Evolutionary conservation across 2,329 filamentous ascomycete species (phyloP), one percentile per base, ranked within the genome.

Genomic region (Penicillium decumbens): DNA sequence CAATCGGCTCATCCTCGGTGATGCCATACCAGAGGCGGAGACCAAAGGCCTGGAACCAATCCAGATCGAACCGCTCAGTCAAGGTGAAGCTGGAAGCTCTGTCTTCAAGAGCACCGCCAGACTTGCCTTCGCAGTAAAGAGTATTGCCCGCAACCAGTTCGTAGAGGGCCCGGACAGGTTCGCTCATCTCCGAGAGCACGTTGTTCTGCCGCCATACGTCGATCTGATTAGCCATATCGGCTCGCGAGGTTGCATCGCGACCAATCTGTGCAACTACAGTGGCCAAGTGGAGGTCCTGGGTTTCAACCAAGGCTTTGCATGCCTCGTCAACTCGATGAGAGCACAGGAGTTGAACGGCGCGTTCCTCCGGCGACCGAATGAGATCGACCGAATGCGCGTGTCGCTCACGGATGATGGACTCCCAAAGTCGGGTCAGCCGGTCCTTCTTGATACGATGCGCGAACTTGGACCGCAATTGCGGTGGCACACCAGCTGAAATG

Each of bases 1-100:
- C 81, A 38, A 96, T 77, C 30, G 83, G 79, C 39, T 90, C 86
- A 33, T 83, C 77, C 29, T 80, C 75, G 2, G 81, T 77, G 35
- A 84, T 87, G 39, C 84, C 85, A 67, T 95, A 98, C 88, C 90
- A 97, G 1, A 98, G 77, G 38, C 91, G 84, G 43, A 98, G 78
- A 9, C 89, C 92, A 68, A 98, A 95, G 0, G 91, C 85, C 65
- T 95, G 91, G 67, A 89, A 85, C 93, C 93, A 98, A 66, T 95
- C 88, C 30, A 98, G 77, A 4, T 83, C 83, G 66, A 96, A 98
- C 41, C 85, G 84, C 61, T 87, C 80, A 1, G 89, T 88, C 56
- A 98, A 88, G 46, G 84, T 79, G 65, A 98, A 95, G 0, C 85
- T 85, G 12, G 84, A 80, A 33, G 86, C 80, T 39, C 87, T 84